Evolutionary conservation across 495 filamentous ascomycete genomes (phyloP).

Genomic region (Hyphodiscus hymeniophilus): DNA sequence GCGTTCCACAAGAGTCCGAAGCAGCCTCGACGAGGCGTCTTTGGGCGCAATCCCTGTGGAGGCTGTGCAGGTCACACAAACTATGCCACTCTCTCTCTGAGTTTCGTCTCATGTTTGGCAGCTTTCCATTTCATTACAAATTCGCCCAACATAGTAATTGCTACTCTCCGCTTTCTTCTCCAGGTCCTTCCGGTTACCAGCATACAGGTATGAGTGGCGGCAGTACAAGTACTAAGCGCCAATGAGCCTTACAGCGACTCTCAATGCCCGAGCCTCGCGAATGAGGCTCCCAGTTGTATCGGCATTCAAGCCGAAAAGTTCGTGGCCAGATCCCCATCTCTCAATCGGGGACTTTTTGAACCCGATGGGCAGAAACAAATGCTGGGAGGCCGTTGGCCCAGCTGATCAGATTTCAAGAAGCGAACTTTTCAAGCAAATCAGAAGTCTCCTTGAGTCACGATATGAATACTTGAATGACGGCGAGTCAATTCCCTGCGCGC

Average conservation of each 20-base stretch:
- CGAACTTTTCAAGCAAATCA: neutral
- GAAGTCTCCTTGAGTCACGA: slow-evolving; percentile 2
- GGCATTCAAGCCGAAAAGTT: neutral
- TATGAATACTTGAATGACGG: slow-evolving; percentile 4
- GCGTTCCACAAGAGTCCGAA: no score
- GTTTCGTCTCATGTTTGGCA: no score
- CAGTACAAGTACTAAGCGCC: no score
- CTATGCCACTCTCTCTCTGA: no score
- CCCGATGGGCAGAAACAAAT: neutral
- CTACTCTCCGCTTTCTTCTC: no score
- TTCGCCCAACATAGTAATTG: no score
- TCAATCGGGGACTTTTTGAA: slow-evolving; percentile 7
- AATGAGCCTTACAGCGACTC: neutral
- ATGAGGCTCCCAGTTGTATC: neutral
- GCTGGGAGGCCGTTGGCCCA: slow-evolving; percentile 11
- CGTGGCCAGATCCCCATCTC: slow-evolving; percentile 11
- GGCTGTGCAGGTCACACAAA: no score
- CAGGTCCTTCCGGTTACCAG: no score
- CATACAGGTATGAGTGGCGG: no score
- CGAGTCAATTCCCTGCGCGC: neutral
- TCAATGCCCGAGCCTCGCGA: neutral
- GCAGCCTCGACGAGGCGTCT: no score
- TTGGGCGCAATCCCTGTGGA: no score
- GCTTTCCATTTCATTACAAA: no score
- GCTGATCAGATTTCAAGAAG: slow-evolving; percentile 1